Evolutionary conservation across 2,329 filamentous ascomycete species (phyloP).

Genomic region (Sphaerulina populicola): DNA sequence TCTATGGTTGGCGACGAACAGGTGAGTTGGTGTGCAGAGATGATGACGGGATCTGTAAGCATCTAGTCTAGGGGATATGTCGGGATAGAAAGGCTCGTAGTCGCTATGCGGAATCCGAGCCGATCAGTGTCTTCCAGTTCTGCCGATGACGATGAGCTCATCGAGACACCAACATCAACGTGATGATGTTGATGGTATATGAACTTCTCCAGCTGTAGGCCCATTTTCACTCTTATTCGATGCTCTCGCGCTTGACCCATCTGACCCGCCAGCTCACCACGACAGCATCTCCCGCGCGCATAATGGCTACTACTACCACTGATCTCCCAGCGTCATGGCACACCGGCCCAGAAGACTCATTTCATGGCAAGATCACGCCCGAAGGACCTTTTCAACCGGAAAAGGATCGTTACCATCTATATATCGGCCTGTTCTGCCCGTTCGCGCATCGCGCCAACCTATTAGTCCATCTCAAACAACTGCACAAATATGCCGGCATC

Average conservation of each 20-base stretch:
- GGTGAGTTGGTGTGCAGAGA: constrained; percentile 1
- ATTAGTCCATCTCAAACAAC: constrained; percentile 50
- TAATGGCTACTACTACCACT: background rate
- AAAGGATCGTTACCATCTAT: constrained; percentile 48
- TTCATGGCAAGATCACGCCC: constrained; percentile 46
- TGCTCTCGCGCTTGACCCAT: constrained; percentile 8
- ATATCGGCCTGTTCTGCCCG: constrained; percentile 56
- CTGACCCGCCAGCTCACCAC: constrained; percentile 4
- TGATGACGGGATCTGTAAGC: background rate
- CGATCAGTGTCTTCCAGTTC: background rate
- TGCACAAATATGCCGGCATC: constrained; percentile 44
- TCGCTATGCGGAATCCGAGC: too few species aligned
- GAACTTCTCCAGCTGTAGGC: background rate
- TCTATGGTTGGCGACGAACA: background rate
- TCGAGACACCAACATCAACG: background rate
- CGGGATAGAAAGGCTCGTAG: too few species aligned
- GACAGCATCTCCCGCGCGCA: background rate
- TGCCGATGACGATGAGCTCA: background rate
- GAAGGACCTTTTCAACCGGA: constrained; percentile 45
- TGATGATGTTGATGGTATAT: background rate
- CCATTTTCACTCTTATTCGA: background rate
- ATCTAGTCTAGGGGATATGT: too few species aligned
- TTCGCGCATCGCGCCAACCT: constrained; percentile 56
- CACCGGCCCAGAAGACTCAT: constrained; percentile 37
- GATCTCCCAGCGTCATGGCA: constrained; percentile 22